These are phyloP conservation scores for Leccinellum rugosiceps DNA, from an alignment of 768 basidiomycete species.

Conservation along the genomic window DNA sequence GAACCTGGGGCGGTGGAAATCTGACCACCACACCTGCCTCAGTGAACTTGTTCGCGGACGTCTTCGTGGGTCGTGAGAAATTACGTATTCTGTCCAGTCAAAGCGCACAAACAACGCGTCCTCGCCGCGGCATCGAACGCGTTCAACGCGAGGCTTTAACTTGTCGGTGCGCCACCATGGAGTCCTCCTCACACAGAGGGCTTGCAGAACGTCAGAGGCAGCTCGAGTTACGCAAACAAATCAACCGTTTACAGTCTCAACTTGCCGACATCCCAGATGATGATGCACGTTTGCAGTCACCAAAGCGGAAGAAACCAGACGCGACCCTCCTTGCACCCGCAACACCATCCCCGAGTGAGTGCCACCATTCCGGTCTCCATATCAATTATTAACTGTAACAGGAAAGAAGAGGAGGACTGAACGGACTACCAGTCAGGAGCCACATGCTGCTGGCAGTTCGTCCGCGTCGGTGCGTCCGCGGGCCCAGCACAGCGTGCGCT, in stretches of 20 bases:
- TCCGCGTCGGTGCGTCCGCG: conserved; percentile 14
- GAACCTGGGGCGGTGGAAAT: conserved; percentile 6
- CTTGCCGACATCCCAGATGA: conserved; percentile 38
- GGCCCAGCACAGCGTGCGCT: conserved; percentile 10
- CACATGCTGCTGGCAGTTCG: conserved; percentile 5
- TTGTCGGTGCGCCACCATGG: conserved; percentile 38
- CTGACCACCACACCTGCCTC: background rate
- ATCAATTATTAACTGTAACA: conserved; percentile 3
- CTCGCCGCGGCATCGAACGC: conserved; percentile 16
- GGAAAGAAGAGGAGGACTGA: conserved; percentile 46
- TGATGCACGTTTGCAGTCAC: conserved; percentile 32
- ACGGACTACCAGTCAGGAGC: conserved; percentile 19
- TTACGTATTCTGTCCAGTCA: conserved; percentile 17
- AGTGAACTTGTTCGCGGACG: background rate
- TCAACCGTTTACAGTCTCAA: conserved; percentile 54
- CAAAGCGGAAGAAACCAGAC: conserved; percentile 47
- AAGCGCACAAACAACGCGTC: conserved; percentile 23
- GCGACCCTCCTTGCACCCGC: conserved; percentile 41
- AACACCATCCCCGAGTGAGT: conserved; percentile 67
- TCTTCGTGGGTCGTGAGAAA: conserved; percentile 15
- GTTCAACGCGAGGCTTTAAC: conserved; percentile 7
- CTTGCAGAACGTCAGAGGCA: conserved; percentile 41
- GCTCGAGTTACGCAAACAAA: conserved; percentile 51
- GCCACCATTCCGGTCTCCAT: background rate
- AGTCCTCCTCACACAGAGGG: conserved; percentile 47